Base-by-base conservation (phyloP, 1,139 yeast genomes). In the Hanseniaspora uvarum region DNA sequence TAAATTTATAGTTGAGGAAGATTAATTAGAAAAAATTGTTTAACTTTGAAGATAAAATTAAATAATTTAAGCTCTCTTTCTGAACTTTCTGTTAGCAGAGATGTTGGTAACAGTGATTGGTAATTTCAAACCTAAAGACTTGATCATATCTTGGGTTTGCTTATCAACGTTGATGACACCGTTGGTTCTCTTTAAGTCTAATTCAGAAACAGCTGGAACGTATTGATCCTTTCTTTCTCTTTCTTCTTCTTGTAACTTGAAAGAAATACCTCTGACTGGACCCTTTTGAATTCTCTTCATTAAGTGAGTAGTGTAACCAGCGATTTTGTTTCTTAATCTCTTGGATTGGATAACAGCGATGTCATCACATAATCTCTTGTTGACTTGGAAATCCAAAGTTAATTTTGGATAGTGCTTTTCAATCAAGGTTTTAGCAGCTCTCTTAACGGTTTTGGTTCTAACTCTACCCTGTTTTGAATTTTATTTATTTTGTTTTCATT, bases 231-330 rank as follows among this genome's bases (percentile, higher is more conserved):
- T 92, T 82, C 98, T 86, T 81, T 94, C 99, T 84, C 98, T 92
- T 83, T 94, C 99, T 80, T 92, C 99, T 81, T 92, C 99, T 83
- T 92, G 99, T 73, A 92, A 87, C 80, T 94, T 94, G 96, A 92
- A 92, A 70, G 98, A 92, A 69, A 92, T 94, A 81, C 99, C 99
- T 84, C 97, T 89, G 70, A 92, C 99, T 81, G 99, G 98, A 73
- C 99, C 99, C 83, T 92, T 92, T 80, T 94, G 98, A 73, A 92
- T 92, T 82, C 99, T 89, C 84, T 87, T 89, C 98, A 92, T 94
- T 78, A 92, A 84, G 79, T 92, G 99, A 72, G 98, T 92, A 78
- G 98, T 92, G 95, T 89, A 92, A 75, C 99, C 99, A 75, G 99
- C 98, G 73, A 92, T 94, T 88, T 92, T 92, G 94, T 94, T 94